A percentile compares a stretch with the other conserved stretches of the same genome.
These are phyloP conservation scores for Aspergillus sparsus DNA, from an alignment of 495 filamentous ascomycete genomes.

Conservation along the genomic window DNA sequence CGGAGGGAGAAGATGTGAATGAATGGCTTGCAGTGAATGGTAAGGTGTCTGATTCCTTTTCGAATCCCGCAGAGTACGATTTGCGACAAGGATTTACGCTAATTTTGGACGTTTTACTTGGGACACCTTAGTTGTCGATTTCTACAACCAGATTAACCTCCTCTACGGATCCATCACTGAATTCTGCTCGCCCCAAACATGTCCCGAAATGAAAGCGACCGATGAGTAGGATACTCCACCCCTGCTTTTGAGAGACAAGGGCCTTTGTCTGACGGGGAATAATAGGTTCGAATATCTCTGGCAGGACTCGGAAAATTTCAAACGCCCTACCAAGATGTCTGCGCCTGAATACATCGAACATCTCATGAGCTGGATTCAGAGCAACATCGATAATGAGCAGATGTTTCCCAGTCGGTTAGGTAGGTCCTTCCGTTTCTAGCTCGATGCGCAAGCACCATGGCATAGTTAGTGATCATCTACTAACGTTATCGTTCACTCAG, in stretches of 20 bases:
- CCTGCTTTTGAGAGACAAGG: neutral
- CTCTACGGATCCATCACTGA: conserved; percentile 98
- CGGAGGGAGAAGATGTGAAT: conserved; percentile 94
- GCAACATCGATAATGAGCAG: conserved; percentile 91
- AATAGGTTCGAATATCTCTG: conserved; percentile 94
- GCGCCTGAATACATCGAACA: conserved; percentile 97
- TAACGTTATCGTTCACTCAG: conserved; percentile 42
- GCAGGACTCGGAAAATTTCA: conserved; percentile 93
- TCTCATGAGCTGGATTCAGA: conserved; percentile 93
- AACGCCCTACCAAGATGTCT: conserved; percentile 95
- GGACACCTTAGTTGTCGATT: conserved; percentile 78
- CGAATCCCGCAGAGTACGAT: neutral
- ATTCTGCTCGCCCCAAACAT: conserved; percentile 95
- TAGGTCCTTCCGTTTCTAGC: conserved; percentile 34
- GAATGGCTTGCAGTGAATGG: conserved; percentile 98
- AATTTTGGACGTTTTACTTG: conserved; percentile 13
- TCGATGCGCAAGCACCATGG: neutral
- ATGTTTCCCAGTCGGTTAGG: conserved; percentile 92
- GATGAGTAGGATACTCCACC: conserved; percentile 69
- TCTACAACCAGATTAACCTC: conserved; percentile 99
- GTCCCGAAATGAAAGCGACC: conserved; percentile 99
- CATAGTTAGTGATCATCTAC: conserved; percentile 2
- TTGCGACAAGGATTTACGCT: neutral
- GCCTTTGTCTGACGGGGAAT: neutral
- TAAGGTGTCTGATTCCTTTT: conserved; percentile 40